A percentile compares a stretch with the other conserved stretches of the same genome.
Evolutionary conservation across 805 yeast species (phyloP).

Genomic region (Kazachstania viticola): DNA sequence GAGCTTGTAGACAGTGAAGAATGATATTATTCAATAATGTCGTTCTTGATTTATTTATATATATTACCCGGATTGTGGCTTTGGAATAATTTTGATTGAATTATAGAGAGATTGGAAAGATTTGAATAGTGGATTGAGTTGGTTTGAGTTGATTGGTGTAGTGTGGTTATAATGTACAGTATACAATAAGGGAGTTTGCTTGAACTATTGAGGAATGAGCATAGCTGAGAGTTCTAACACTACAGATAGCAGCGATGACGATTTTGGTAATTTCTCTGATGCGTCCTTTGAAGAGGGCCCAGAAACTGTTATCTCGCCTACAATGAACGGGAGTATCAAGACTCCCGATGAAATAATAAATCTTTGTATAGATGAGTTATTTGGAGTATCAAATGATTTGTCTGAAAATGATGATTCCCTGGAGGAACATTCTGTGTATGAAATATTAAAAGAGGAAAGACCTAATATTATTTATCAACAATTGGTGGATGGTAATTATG

Average conservation of each 20-base stretch:
- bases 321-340: neutral
- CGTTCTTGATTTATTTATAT: no score
- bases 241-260: slow-evolving; percentile 22
- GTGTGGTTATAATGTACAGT: no score
- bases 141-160: no score
- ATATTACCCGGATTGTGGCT: no score
- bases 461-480: slow-evolving; percentile 24
- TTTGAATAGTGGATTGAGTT: no score
- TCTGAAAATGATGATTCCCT: neutral
- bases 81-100: no score
- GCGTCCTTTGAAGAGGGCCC: slow-evolving; percentile 17
- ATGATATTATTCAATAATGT: no score
- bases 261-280: slow-evolving; percentile 28
- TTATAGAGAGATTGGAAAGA: no score
- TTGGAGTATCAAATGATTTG: neutral
- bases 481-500: slow-evolving; percentile 14
- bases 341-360: slow-evolving; percentile 1
- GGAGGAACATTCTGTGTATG: slow-evolving; percentile 4
- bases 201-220: neutral
- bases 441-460: slow-evolving; percentile 17
- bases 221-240: neutral
- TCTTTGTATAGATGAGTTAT: slow-evolving; percentile 2
- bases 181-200: no score
- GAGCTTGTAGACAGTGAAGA: no score
- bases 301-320: neutral